phyloP scores from a whole-genome alignment of 306 rosid genomes.

The Dryas drummondii region DNA sequence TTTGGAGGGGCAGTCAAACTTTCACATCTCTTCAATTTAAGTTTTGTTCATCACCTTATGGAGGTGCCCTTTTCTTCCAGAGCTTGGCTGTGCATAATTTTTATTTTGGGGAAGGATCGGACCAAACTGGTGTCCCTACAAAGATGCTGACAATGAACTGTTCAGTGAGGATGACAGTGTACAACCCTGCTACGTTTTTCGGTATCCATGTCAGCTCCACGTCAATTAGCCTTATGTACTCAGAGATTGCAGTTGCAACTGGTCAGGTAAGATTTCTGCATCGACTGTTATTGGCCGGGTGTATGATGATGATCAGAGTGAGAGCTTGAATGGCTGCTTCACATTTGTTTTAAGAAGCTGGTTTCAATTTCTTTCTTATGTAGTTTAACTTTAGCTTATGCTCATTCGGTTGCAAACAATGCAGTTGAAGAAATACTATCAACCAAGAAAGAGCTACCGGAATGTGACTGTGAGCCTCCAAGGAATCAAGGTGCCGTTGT shows the following conservation, averaged over 20 bases:
- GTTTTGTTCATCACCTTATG: not conserved
- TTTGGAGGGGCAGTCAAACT: no score
- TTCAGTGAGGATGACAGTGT: slow-evolving; percentile 59
- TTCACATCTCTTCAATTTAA: not conserved
- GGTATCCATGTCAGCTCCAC: slow-evolving; percentile 71
- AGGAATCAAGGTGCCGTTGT: slow-evolving; percentile 75
- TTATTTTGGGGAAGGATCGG: slow-evolving; percentile 75
- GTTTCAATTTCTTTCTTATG: not conserved
- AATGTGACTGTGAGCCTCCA: slow-evolving; percentile 47
- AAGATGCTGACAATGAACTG: slow-evolving; percentile 79
- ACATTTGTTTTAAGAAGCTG: not conserved
- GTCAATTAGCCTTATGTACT: slow-evolving; percentile 67
- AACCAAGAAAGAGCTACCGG: slow-evolving; percentile 55
- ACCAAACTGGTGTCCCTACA: slow-evolving; percentile 81
- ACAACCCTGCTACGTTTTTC: slow-evolving; percentile 82
- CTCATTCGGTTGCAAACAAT: slow-evolving; percentile 15
- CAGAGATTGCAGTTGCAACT: slow-evolving; percentile 66
- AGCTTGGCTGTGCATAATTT: slow-evolving; percentile 73
- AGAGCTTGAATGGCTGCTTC: not conserved
- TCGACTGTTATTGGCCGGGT: not conserved
- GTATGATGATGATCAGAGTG: not conserved
- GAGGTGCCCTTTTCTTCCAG: slow-evolving; percentile 40
- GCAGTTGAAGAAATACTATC: slow-evolving; percentile 76
- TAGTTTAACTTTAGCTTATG: slow-evolving; percentile 5
- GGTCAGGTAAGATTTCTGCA: slow-evolving; percentile 60